These are phyloP conservation scores for Naganishia albida DNA, from an alignment of 1,284 basidiomycete species.

Conservation along the genomic window DNA sequence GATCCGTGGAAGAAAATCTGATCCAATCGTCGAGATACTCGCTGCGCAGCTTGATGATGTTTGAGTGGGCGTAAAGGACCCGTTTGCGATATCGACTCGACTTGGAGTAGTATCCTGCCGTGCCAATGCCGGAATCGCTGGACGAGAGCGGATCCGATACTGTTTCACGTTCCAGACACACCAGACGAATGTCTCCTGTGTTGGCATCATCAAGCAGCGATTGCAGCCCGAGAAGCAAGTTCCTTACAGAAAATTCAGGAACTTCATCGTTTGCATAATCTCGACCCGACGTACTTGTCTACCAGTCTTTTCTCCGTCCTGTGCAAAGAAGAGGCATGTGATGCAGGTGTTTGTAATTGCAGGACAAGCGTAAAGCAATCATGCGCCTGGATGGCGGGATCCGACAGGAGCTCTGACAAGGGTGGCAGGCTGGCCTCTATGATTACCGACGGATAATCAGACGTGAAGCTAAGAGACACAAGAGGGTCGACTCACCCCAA, in stretches of 20 bases:
- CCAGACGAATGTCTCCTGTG: slow-evolving; percentile 64
- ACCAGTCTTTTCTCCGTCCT: slow-evolving; percentile 65
- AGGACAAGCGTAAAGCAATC: slow-evolving; percentile 70
- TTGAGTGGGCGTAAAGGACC: slow-evolving; percentile 76
- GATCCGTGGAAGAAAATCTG: slow-evolving; percentile 9
- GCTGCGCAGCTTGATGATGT: slow-evolving; percentile 68
- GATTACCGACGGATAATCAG: background rate
- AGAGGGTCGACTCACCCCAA: slow-evolving; percentile 59
- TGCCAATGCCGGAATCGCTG: slow-evolving; percentile 1
- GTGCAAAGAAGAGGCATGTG: slow-evolving; percentile 68
- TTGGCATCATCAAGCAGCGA: slow-evolving; percentile 47
- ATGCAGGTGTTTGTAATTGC: slow-evolving; percentile 68
- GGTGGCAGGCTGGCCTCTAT: slow-evolving; percentile 67
- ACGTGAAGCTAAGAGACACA: too few species aligned
- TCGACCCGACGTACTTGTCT: slow-evolving; percentile 63
- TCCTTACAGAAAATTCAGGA: slow-evolving; percentile 58
- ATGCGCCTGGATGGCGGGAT: slow-evolving; percentile 61
- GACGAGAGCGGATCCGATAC: background rate
- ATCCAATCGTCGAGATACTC: slow-evolving; percentile 82
- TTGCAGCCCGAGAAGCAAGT: slow-evolving; percentile 59
- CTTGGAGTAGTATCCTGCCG: background rate
- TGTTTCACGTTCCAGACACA: slow-evolving; percentile 64
- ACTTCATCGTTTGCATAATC: slow-evolving; percentile 51
- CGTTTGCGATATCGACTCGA: slow-evolving; percentile 38
- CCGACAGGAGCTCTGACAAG: slow-evolving; percentile 64